Base-by-base conservation (phyloP, 192 early-diverging fungal genomes). In the Backusella morwellensis region DNA sequence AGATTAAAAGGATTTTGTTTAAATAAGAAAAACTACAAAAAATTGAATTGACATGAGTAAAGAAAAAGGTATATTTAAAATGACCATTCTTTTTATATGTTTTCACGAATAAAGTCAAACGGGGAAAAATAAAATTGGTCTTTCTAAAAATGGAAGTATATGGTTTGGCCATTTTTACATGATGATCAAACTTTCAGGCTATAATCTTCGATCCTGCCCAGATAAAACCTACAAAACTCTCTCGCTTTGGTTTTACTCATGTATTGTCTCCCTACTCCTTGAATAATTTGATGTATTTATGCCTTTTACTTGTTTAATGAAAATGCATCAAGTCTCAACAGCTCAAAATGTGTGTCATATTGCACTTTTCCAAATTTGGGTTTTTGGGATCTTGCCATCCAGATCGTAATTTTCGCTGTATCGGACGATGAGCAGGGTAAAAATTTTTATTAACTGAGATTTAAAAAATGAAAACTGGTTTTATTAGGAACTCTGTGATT, bases 61-160 rank as follows among this genome's bases (percentile, higher is more conserved):
- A 59, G 21, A 59, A 59, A 59, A 23, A 59, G 54, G 54, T 59
- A 3, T 3, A 63, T 63, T 63, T 29, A 29, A 63, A 59, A 63
- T 63, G 56, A 15, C 56, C 26, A 63, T 63, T 29, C 56, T 11
- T 63, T 63, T 63, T 63, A 63, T 63, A 63, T 63, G 56, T 63
- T 63, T 63, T 63, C 23, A 63, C 56, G 21, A 63, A 63, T 63
- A 3, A 26, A 63, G 56, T 9, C 23, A 63, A 63, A 29, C 56
- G 8, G 56, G 56, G 23, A 63, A 63, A 29, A 63, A 63, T 63
- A 63, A 63, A 56, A 26, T 29, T 63, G 56, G 1, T 26, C 11
- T 29, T 63, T 63, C 56, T 11, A 63, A 63, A 63, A 63, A 63
- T 63, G 26, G 56, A 63, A 63, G 29, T 63, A 26, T 14, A 29